Base-by-base conservation (phyloP, 2,329 filamentous ascomycete genomes). In the Aspergillus pseudonomiae region DNA sequence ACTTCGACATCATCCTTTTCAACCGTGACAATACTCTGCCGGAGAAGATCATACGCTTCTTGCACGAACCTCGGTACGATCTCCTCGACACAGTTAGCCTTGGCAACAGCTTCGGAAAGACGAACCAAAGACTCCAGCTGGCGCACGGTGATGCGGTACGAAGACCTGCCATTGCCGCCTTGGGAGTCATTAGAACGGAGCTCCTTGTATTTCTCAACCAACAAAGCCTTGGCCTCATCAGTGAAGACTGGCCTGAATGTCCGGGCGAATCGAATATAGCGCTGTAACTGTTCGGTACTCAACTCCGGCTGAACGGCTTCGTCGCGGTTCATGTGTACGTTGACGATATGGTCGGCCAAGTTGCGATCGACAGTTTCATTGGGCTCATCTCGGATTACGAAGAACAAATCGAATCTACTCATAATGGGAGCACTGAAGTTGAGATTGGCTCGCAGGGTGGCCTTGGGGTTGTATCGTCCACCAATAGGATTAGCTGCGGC, bases 401-500 rank as follows among this genome's bases (percentile, higher is more conserved):
- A 99, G 85, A 99, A 99, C 11, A 99, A 85, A 82, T 99, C 95
- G 79, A 99, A 99, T 84, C 95, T 92, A 59, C 93, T 97, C 95
- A 99, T 99, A 82, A 99, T 99, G 63, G 95, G 95, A 1, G 95
- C 95, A 30, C 91, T 94, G 92, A 99, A 97, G 82, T 98, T 98
- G 80, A 99, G 94, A 78, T 99, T 99, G 67, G 92, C 89, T 58
- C 95, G 88, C 7, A 99, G 86, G 0, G 95, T 97, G 0, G 91
- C 90, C 83, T 98, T 99, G 73, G 94, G 91, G 81, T 99, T 96
- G 81, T 99, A 80, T n/a, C 95, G 89, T 14, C 95, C 95, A 32
- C 93, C 93, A 5, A 99, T 93, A 0, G 95, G 95, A 78, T 99
- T 99, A 34, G 95, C 95, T 7, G 95, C 95, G 0, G 95, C 95